Evolutionary conservation across 306 rosid species (phyloP).

Genomic region (Castanea crenata): DNA sequence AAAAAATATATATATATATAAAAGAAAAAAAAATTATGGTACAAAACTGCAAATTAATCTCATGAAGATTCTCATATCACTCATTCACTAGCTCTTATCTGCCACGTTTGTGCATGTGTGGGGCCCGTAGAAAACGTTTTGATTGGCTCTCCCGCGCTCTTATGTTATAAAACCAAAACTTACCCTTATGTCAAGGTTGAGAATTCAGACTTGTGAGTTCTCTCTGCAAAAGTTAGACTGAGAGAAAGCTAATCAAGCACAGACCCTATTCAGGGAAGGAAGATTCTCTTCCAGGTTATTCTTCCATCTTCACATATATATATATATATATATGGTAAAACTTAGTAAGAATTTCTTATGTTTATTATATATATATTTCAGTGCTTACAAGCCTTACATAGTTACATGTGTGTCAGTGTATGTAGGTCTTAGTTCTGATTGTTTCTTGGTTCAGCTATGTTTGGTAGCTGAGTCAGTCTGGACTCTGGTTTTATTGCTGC

Average conservation of each 20-base stretch:
- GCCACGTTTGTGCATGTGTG: conserved; percentile 36
- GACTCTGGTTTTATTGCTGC: neutral
- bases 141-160: conserved; percentile 36
- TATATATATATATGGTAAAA: neutral
- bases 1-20: too few species aligned
- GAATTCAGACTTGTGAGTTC: neutral
- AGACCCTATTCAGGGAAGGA: neutral
- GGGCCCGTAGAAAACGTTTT: conserved; percentile 31
- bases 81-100: conserved; percentile 66
- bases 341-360: too few species aligned
- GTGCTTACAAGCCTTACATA: neutral
- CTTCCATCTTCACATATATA: neutral
- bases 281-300: conserved; percentile 17
- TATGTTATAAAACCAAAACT: neutral
- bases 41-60: neutral
- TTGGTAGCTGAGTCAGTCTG: neutral
- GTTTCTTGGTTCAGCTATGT: neutral
- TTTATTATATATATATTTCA: neutral
- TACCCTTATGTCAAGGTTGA: conserved; percentile 14
- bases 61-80: conserved; percentile 23
- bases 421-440: neutral
- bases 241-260: neutral
- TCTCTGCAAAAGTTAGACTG: conserved; percentile 12
- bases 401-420: neutral
- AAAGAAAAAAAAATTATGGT: neutral